Base-by-base conservation (phyloP, 306 rosid species). In the Cicer yamashitae region DNA sequence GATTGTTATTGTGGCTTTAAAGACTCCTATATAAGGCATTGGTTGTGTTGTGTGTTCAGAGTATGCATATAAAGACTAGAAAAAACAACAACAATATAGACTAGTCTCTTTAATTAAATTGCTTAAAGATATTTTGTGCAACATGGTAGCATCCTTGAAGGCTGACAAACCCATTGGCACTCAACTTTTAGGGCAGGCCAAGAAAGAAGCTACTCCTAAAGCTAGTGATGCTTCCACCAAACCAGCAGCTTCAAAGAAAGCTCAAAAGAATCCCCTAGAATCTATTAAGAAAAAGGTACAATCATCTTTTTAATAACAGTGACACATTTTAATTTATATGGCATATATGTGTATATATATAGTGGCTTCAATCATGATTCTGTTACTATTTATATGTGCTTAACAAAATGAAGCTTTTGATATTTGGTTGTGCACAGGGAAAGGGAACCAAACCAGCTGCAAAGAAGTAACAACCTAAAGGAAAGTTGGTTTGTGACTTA, bases 271-370 rank as follows among this genome's bases (percentile, higher is more conserved):
- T 82, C 74, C 88, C 17, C 87, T 77, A 40, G 96, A 88, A 45
- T 81, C 91, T 6, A 60, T 30, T 18, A 89, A 91, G 86, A 88
- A 87, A 86, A 92, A 83, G 96, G 92, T 85, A 82, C 34, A 4
- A 13, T n/a, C 7, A 1, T n/a, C 30, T 53, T 54, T 52, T 79
- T 25, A 7, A 17, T 65, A 66, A 73, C 50, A 67, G 30, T 25
- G 37, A 41, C 64, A 40, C 10, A 7, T 50, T 53, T 53, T 30
- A 30, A 30, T 30, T 30, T 30, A 30, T 30, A 4, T 30, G 5
- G 0, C 5, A 30, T 30, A 30, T 25, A 25, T 25, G 2, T 25
- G 1, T 25, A 25, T 30, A 30, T 30, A 30, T 30, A 30, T 71
- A 10, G 54, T 59, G 47, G 8, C 14, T 59, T 50, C 14, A 34